Conservation (phyloP, 1,139 yeast species). For the Blastobotrys serpentis region DNA sequence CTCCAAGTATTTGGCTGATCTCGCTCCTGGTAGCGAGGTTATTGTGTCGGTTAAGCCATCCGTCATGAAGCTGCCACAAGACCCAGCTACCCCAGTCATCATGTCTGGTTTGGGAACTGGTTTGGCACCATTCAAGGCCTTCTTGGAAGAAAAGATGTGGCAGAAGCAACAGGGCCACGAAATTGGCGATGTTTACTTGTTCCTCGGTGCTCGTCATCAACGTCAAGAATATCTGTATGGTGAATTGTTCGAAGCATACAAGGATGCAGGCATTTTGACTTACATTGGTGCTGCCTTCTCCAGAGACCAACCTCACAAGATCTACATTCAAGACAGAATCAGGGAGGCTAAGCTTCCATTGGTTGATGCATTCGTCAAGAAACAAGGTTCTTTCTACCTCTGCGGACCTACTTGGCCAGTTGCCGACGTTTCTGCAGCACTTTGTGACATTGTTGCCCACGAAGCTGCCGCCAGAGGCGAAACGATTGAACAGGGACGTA, state of each 20-base stretch:
- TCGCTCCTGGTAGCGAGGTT: slow-evolving; percentile 76
- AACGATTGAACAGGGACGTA: slow-evolving; percentile 69
- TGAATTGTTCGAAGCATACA: slow-evolving; percentile 95
- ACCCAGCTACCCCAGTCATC: slow-evolving; percentile 82
- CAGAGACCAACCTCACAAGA: slow-evolving; percentile 93
- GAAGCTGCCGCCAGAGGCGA: slow-evolving; percentile 71
- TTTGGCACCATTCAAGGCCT: slow-evolving; percentile 97
- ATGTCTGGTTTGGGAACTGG: slow-evolving; percentile 99
- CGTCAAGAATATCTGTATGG: slow-evolving; percentile 95
- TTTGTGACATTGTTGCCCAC: slow-evolving; percentile 71
- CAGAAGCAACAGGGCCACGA: slow-evolving; percentile 85
- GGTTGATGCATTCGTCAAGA: slow-evolving; percentile 72
- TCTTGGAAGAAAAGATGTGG: slow-evolving; percentile 93
- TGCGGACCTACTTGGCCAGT: slow-evolving; percentile 99
- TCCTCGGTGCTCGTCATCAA: slow-evolving; percentile 93
- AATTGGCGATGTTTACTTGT: slow-evolving; percentile 86
- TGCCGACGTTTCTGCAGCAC: slow-evolving; percentile 90
- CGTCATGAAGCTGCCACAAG: slow-evolving; percentile 92
- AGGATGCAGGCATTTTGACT: slow-evolving; percentile 87
- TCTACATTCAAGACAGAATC: slow-evolving; percentile 92
- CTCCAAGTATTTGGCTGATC: slow-evolving; percentile 82
- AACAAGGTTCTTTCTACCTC: slow-evolving; percentile 87
- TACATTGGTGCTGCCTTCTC: slow-evolving; percentile 98
- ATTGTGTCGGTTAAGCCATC: slow-evolving; percentile 96
- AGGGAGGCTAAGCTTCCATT: slow-evolving; percentile 70